Percentiles rank a stretch among this genome's conserved stretches.
phyloP scores from a whole-genome alignment of 2,329 filamentous ascomycete genomes.

The Aspergillus persii region DNA sequence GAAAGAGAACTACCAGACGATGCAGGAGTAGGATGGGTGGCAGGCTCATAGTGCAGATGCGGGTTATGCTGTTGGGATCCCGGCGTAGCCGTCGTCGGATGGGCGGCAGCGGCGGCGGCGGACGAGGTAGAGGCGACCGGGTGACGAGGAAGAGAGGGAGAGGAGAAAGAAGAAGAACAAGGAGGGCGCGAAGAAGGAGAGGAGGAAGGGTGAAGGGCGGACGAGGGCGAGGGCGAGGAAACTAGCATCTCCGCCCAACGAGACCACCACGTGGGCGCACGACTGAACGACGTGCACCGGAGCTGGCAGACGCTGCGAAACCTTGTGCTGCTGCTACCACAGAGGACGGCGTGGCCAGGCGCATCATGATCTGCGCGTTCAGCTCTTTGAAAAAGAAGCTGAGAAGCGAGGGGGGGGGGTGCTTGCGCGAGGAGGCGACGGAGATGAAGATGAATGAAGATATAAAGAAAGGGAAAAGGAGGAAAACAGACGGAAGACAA shows the following conservation, averaged over 20 bases:
- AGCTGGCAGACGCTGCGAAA: constrained; percentile 29
- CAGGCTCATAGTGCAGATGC: constrained; percentile 30
- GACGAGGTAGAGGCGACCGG: constrained; percentile 11
- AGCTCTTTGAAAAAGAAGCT: constrained; percentile 14
- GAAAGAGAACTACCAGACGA: constrained; percentile 26
- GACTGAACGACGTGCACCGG: constrained; percentile 32
- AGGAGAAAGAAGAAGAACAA: constrained; percentile 20
- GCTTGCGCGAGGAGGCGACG: not conserved
- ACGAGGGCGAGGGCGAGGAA: constrained; percentile 40
- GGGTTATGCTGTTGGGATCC: constrained; percentile 6
- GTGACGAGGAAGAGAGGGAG: constrained; percentile 13
- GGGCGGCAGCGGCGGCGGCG: constrained; percentile 10
- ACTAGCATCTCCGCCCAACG: constrained; percentile 38
- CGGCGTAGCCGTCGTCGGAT: not conserved
- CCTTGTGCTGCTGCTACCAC: constrained; percentile 21
- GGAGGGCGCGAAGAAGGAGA: constrained; percentile 20
- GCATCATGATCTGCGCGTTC: constrained; percentile 23
- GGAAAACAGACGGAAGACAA: not conserved
- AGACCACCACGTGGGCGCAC: constrained; percentile 38
- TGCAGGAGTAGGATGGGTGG: constrained; percentile 17
- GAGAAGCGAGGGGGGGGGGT: constrained; percentile 1
- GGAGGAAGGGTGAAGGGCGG: constrained; percentile 35
- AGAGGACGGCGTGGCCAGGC: constrained; percentile 28
- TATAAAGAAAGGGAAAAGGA: not conserved
- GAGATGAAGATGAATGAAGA: not conserved